Evolutionary conservation across 2,329 filamentous ascomycete species (phyloP), one percentile per base, ranked within the genome.

Genomic region (Neofusicoccum sp.): DNA sequence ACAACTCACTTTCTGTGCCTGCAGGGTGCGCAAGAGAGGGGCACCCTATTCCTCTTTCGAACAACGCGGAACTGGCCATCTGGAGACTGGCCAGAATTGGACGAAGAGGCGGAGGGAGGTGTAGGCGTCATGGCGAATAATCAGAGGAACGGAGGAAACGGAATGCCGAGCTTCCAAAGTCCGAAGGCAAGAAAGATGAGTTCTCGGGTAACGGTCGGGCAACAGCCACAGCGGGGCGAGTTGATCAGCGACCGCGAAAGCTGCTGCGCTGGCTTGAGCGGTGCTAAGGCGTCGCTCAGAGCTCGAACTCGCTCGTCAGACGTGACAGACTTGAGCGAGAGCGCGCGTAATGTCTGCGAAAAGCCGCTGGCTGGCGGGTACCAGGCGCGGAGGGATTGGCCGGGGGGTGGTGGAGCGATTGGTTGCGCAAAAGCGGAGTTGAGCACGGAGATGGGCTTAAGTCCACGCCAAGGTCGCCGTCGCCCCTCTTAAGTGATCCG

Each of bases 21-120:
- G 77, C 94, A 98, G 36, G 93, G 92, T 68, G 89, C 91, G 76
- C 94, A 98, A 71, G 93, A 97, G 56, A 98, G 83, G 50, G 94
- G 94, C 14, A 97, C 89, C 64, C 94, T 85, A 73, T 98, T 97
- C 75, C 94, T 87, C 81, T 96, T 96, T 68, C 94, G 89, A 64
- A 97, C 91, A 56, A 97, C 89, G 70, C 92, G 87, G 72, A 91
- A 96, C 68, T 94, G 90, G 60, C 91, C 87, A 75, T 97, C 92
- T 37, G 93, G 92, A 48, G 93, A 96, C 66, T 90, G 89, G 67
- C 89, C 87, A 64, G 88, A 88, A 67, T 81, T 87, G 14, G 92
- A 95, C 7, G 91, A 90, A 39, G 87, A 89, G 61, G 89, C 91
- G 34, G 90, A 62, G 8, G 59, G 48, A 22, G 59, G 59, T 8